Evolutionary conservation across 2,329 filamentous ascomycete genomes (phyloP), one percentile per base, ranked within the genome.

Genomic region (Fusarium siculi): DNA sequence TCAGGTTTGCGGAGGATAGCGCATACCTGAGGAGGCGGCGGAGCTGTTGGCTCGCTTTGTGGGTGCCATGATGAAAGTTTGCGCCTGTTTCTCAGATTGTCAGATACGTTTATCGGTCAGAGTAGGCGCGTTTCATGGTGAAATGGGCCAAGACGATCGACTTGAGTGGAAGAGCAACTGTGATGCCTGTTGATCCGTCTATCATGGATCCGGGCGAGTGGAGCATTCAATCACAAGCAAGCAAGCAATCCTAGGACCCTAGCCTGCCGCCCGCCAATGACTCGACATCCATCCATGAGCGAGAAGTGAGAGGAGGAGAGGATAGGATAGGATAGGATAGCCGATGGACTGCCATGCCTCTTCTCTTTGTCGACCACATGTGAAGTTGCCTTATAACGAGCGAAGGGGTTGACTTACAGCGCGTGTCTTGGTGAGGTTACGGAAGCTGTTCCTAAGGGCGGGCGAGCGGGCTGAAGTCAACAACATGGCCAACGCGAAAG

Each of bases 21-120:
- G 49, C 81, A 66, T 80, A 89, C 87, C 86, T 77, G 82, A 78
- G 63, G 88, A 87, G 60, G 89, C 82, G 37, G 67, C 37, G 70
- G 89, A 89, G 84, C 88, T 91, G 79, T 84, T 90, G 81, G 85
- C 87, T 80, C 89, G 83, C 80, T 82, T 85, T 75, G 83, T 81
- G 72, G 85, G 81, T 50, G 88, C 86, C 88, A 91, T 90, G 80
- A 79, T 79, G 68, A 78, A 68, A 61, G 70, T 74, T 74, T 80
- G 74, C 25, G 65, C 62, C 72, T 73, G 40, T 50, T 42, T 30
- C 44, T 49, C 43, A 53, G 39, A 61, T 42, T 73, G 73, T 75
- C 28, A 58, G 66, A 53, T 34, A 23, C 47, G 19, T 32, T 18
- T 43, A 19, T 32, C 23, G 32, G 49, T 34, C 42, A 7, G 36